Evolutionary conservation across 345 rosid species (phyloP), one percentile per base, ranked within the genome.

Genomic region (Citrus trifoliata): DNA sequence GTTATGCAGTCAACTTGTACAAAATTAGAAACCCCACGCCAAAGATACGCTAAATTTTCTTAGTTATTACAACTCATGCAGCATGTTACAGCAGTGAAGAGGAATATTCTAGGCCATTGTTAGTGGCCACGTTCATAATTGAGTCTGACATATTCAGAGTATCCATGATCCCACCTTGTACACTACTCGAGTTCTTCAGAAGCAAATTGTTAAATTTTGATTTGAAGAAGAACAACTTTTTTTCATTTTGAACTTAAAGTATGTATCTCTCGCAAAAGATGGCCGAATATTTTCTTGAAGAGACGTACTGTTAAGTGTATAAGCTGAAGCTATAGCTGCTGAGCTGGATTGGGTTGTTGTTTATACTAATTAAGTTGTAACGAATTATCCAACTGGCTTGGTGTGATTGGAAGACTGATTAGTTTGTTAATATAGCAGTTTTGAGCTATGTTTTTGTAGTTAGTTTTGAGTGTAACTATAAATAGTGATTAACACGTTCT

Each of bases 111-210:
- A 35, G 74, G 67, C 82, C 85, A n/a, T 71, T 25, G 78, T 13
- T 75, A 37, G 85, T 82, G 82, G 75, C 53, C 85, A 71, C 48
- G 58, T 79, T 55, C 25, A n/a, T 32, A 33, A 51, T 40, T 58
- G 53, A 60, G 32, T 64, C 62, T 35, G 53, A 67, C 79, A 76
- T 16, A 56, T 77, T 72, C 58, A 48, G 70, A 66, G 33, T 46
- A 13, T 72, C 80, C 62, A 60, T 21, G 61, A 69, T 64, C 32
- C 62, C 66, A 58, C 66, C 48, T 35, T 73, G 30, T 56, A n/a
- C 48, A 37, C 22, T 27, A 48, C 14, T 70, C 13, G 16, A 16
- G 6, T 27, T n/a, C 18, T 10, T 75, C 33, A 25, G 21, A 21
- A 28, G 48, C 37, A 58, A 65, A 67, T 46, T 46, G 60, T 60